Evolutionary conservation across 2,329 filamentous ascomycete species (phyloP), one percentile per base, ranked within the genome.

Genomic region (Thermothelomyces thermophilus): DNA sequence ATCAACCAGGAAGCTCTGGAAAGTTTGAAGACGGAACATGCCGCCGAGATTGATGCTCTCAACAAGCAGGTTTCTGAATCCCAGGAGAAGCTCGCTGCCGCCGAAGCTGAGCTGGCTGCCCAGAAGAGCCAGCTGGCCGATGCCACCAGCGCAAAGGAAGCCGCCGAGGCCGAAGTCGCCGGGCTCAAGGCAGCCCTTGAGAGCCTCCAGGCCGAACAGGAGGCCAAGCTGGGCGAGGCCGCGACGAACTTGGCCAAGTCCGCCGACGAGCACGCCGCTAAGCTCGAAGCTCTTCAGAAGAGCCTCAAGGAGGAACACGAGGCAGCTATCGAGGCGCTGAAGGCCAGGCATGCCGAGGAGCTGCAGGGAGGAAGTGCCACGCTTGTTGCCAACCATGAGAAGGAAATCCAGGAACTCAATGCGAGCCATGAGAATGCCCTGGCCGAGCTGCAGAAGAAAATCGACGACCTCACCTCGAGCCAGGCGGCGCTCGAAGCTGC

Each of bases 301-400:
- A 69, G 71, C 0, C 63, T 82, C 6, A 64, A 69, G 16, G 69
- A 75, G 22, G 70, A 82, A 60, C 76, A 82, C 56, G 63, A 71
- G 40, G 64, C 71, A 36, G 67, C 72, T 16, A 59, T 82, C 11
- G 67, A 72, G 36, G 71, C 72, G 4, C 64, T 83, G 40, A 73
- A 80, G 61, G 65, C 70, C n/a, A 73, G 76, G 55, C 75, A 82
- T 56, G 68, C 72, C 28, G 69, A 71, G 40, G 73, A 76, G 53
- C 64, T 81, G 24, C 70, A 70, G 6, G 70, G 74, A 58, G 72
- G 69, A 48, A 68, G 72, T 57, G 60, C 69, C 1, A 67, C 72
- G 35, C 65, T 73, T 42, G 66, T 68, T 8, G 66, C 68, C 11
- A 72, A 71, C 2, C 73, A 78, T 26, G 73, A 79, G 52, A 67